Percentiles rank a stretch among this genome's conserved stretches.
Conservation (phyloP, 2,329 filamentous ascomycete species). For the Mollisiaceae sp. region DNA sequence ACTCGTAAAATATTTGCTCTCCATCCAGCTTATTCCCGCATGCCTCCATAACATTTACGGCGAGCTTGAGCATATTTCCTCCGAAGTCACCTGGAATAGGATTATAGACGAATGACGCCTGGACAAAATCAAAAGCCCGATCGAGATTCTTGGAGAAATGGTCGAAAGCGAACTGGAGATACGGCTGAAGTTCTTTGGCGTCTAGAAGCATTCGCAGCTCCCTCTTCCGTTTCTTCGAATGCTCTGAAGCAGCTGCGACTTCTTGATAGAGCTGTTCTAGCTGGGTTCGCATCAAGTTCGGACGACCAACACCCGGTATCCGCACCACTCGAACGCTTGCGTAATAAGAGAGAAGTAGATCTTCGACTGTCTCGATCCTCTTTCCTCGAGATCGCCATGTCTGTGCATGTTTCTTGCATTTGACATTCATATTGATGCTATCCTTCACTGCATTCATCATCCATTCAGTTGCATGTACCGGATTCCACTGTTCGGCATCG, state of each 20-base stretch:
- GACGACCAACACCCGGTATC: slow-evolving; percentile 3
- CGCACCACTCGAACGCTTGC: background rate
- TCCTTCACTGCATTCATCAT: slow-evolving; percentile 8
- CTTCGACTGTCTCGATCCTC: slow-evolving; percentile 4
- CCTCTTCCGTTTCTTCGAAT: slow-evolving; percentile 1
- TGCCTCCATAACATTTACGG: slow-evolving; percentile 9
- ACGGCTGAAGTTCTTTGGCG: slow-evolving; percentile 1
- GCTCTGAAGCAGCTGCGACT: background rate
- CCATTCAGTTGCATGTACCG: background rate
- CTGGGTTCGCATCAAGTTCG: slow-evolving; percentile 2
- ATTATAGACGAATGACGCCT: slow-evolving; percentile 4
- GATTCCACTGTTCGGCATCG: slow-evolving; percentile 3
- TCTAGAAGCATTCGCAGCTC: slow-evolving; percentile 8
- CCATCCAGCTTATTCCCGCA: slow-evolving; percentile 5
- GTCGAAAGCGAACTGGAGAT: slow-evolving; percentile 7
- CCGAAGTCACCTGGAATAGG: background rate
- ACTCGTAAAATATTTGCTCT: slow-evolving; percentile 5
- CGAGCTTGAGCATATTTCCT: slow-evolving; percentile 8
- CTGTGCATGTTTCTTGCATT: slow-evolving; percentile 3
- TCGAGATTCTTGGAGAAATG: slow-evolving; percentile 8
- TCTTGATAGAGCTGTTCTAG: slow-evolving; percentile 3
- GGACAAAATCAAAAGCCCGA: slow-evolving; percentile 1
- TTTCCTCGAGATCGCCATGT: slow-evolving; percentile 9
- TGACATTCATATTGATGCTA: slow-evolving; percentile 1
- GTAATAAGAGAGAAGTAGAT: background rate